A percentile compares a stretch with the other conserved stretches of the same genome.
Evolutionary conservation across 768 basidiomycete genomes (phyloP).

Genomic region (Tulasnella sp.): DNA sequence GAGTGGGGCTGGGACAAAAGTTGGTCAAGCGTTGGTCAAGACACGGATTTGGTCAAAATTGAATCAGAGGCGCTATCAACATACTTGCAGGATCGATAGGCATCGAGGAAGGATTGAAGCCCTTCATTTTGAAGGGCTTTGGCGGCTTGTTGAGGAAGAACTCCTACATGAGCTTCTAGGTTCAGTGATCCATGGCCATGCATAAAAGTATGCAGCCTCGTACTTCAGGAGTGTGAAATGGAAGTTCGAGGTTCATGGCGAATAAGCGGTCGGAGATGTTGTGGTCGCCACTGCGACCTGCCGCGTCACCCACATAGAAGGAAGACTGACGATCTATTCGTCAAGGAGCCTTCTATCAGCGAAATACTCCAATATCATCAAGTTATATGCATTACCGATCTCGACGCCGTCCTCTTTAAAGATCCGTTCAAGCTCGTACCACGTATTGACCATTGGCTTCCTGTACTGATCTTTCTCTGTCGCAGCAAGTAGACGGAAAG

Average conservation of each 20-base stretch:
- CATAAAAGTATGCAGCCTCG: slow-evolving; percentile 15
- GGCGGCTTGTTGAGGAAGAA: slow-evolving; percentile 52
- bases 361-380: neutral
- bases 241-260: slow-evolving; percentile 62
- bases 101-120: slow-evolving; percentile 52
- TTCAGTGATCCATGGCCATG: too few species aligned
- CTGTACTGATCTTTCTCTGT: slow-evolving; percentile 60
- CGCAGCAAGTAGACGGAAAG: slow-evolving; percentile 72
- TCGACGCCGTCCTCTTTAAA: slow-evolving; percentile 44
- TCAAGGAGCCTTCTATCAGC: too few species aligned
- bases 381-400: slow-evolving; percentile 46
- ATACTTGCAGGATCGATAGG: slow-evolving; percentile 25
- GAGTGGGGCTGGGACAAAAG: slow-evolving; percentile 25
- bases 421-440: slow-evolving; percentile 55
- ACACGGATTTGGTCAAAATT: neutral
- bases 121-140: slow-evolving; percentile 42
- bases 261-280: slow-evolving; percentile 76
- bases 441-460: slow-evolving; percentile 86
- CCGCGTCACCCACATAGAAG: slow-evolving; percentile 85
- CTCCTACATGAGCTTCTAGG: slow-evolving; percentile 40
- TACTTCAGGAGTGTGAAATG: slow-evolving; percentile 81
- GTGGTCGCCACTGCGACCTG: slow-evolving; percentile 68
- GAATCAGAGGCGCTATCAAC: slow-evolving; percentile 1
- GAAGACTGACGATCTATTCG: slow-evolving; percentile 53
- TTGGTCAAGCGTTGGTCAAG: slow-evolving; percentile 37